Evolutionary conservation across 805 yeast species (phyloP), one percentile per base, ranked within the genome.

Genomic region (Middelhovenomyces tepae): DNA sequence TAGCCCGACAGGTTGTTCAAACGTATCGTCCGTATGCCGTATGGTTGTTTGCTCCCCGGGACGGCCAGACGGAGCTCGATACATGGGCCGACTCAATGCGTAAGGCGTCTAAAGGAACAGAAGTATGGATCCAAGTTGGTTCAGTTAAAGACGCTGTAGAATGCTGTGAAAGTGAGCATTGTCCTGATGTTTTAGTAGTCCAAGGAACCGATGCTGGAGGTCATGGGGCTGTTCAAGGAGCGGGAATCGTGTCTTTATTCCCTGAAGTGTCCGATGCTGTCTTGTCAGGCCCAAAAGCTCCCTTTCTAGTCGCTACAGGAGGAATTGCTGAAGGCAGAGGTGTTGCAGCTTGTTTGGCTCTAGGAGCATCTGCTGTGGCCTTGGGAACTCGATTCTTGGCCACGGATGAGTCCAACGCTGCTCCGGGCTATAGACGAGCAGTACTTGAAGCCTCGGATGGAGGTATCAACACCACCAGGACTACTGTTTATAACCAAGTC

Each of bases 131-230:
- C n/a, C n/a, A n/a, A n/a, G n/a, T n/a, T n/a, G n/a, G n/a, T n/a
- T n/a, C n/a, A n/a, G n/a, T n/a, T n/a, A n/a, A n/a, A n/a, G n/a
- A n/a, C n/a, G n/a, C n/a, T n/a, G n/a, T n/a, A n/a, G n/a, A n/a
- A n/a, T n/a, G n/a, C n/a, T n/a, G n/a, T n/a, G n/a, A n/a, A n/a
- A n/a, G n/a, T n/a, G n/a, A n/a, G n/a, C n/a, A n/a, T n/a, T n/a
- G n/a, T n/a, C n/a, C 65, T 5, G 74, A 72, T 47, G 77, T 69
- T 1, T 50, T 74, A 3, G 56, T 67, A 5, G 58, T 64, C 16
- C 82, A 75, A 48, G 80, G 80, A 0, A 59, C 58, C 48, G 80
- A 73, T 43, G 81, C 81, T 3, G 81, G 81, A 16, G 81, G 81
- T 0, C 81, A 75, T 46, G 53, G 81, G 11, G 79, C 79, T 2